Conservation (phyloP, 352 stramenopile genomes). For the Phytophthora chlamydospora region DNA sequence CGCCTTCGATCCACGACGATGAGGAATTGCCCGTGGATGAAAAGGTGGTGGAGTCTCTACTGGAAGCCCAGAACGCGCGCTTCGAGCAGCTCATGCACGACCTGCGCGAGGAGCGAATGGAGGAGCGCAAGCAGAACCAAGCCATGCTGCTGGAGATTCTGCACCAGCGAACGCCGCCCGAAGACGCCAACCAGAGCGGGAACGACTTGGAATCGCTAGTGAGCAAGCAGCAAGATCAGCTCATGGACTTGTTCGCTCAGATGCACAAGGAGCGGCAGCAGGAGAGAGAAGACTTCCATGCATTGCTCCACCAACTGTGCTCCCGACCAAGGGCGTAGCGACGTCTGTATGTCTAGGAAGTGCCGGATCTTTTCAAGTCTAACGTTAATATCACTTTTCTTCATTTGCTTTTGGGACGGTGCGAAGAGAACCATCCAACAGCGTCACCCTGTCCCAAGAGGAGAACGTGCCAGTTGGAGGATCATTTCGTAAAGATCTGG, state of each 20-base stretch:
- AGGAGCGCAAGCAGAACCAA: constrained; percentile 45
- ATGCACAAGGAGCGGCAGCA: constrained; percentile 46
- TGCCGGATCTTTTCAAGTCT: constrained; percentile 1
- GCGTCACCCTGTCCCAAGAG: neutral
- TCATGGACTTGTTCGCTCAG: constrained; percentile 44
- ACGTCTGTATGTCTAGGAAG: constrained; percentile 12
- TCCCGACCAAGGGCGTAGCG: constrained; percentile 15
- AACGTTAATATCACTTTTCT: constrained; percentile 7
- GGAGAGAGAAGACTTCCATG: constrained; percentile 43
- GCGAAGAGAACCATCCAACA: neutral
- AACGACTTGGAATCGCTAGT: constrained; percentile 37
- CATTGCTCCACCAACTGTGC: constrained; percentile 33
- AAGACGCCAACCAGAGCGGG: constrained; percentile 27
- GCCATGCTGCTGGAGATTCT: constrained; percentile 40
- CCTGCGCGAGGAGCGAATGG: constrained; percentile 36
- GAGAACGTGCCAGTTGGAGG: constrained; percentile 1
- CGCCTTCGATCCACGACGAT: constrained; percentile 11
- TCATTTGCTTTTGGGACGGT: neutral
- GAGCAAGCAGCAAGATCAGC: constrained; percentile 41
- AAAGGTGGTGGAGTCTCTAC: constrained; percentile 31
- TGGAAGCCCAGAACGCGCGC: constrained; percentile 37
- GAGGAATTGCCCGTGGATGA: constrained; percentile 30
- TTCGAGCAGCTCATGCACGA: constrained; percentile 44
- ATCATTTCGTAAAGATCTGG: too few relatives aligned
- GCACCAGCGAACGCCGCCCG: constrained; percentile 32